Conservation (phyloP, 1,139 yeast species). For the Pichia sp. region DNA sequence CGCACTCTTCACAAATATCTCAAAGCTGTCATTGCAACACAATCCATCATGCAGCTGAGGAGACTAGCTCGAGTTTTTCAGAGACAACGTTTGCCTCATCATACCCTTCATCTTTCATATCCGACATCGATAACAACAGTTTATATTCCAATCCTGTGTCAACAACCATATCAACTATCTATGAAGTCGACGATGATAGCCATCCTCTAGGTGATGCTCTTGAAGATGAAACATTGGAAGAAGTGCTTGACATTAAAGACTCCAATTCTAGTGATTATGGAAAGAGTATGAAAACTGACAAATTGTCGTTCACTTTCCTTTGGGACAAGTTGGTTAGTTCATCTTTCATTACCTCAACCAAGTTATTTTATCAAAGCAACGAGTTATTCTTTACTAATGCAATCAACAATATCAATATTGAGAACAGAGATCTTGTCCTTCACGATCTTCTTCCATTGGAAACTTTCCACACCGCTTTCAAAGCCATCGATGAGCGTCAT, state of each 20-base stretch:
- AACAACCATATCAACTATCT: neutral
- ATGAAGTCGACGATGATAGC: neutral
- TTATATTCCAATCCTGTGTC: constrained; percentile 1
- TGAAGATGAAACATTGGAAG: neutral
- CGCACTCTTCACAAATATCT: neutral
- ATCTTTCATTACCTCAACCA: constrained; percentile 2
- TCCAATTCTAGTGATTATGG: neutral
- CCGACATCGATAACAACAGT: constrained; percentile 4
- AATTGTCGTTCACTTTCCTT: neutral
- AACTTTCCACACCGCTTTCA: constrained; percentile 12
- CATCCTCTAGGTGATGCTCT: constrained; percentile 7
- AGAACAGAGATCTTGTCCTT: constrained; percentile 1
- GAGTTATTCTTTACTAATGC: neutral
- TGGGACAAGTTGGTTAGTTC: neutral
- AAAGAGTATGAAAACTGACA: neutral
- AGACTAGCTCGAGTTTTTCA: neutral
- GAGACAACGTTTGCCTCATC: neutral
- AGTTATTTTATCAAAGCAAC: neutral
- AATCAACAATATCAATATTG: neutral
- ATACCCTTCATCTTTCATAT: neutral
- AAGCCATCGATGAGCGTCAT: constrained; percentile 4
- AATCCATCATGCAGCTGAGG: neutral
- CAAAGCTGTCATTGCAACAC: neutral
- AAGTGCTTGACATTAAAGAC: neutral
- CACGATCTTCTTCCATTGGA: constrained; percentile 13